phyloP scores from a whole-genome alignment of 306 rosid species.

The Spatholobus suberectus region DNA sequence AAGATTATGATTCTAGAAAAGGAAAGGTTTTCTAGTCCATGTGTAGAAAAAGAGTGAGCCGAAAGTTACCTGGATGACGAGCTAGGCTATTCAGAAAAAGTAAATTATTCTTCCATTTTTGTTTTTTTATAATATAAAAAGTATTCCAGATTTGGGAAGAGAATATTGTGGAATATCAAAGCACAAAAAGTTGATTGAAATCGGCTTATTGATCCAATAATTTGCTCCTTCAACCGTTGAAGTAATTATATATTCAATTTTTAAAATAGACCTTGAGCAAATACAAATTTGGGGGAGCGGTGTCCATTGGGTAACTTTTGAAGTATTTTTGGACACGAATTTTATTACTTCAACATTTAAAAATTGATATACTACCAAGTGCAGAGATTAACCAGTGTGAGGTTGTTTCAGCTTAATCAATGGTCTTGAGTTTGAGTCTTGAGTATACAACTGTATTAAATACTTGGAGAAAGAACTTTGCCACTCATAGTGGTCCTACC shows the following conservation, averaged over 20 bases:
- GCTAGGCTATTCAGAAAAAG: not conserved
- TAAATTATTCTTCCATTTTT: not conserved
- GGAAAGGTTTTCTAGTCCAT: not conserved
- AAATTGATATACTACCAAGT: no score
- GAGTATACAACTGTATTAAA: no score
- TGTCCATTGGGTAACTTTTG: not conserved
- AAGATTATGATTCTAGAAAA: constrained; percentile 17
- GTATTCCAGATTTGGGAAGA: not conserved
- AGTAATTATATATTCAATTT: not conserved
- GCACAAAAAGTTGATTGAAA: not conserved
- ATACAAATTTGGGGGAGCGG: no score
- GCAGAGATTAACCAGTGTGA: no score
- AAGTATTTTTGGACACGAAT: not conserved
- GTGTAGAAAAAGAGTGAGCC: not conserved
- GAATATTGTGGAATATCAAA: not conserved
- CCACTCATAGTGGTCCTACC: no score
- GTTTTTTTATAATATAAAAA: not conserved
- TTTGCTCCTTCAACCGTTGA: not conserved
- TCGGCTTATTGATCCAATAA: not conserved
- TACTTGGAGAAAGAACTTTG: no score
- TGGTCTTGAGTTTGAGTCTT: no score
- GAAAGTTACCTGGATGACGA: constrained; percentile 24
- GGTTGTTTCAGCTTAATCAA: no score
- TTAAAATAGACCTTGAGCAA: not conserved
- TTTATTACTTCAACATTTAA: not conserved